A percentile compares a stretch with the other conserved stretches of the same genome.
Evolutionary conservation across 2,329 filamentous ascomycete genomes (phyloP).

Genomic region (Colletotrichum sp.): DNA sequence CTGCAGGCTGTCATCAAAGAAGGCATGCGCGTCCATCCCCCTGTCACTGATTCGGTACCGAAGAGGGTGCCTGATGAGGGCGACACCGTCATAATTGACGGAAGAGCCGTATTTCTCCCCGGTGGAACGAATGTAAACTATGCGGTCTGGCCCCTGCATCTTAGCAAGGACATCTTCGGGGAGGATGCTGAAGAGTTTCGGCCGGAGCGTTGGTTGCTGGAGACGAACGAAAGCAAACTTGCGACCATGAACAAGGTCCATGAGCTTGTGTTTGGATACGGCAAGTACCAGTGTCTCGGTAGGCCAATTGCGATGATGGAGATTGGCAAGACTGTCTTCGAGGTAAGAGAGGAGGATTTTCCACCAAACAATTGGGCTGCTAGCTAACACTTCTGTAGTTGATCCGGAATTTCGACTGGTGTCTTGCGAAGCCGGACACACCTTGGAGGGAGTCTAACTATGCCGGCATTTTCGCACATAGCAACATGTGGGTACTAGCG

Average conservation of each 20-base stretch:
- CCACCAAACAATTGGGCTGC: fast-evolving
- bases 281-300: conserved; percentile 50
- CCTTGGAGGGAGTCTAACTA: conserved; percentile 20
- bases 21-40: conserved; percentile 60
- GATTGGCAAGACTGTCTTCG: conserved; percentile 51
- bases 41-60: conserved; percentile 39
- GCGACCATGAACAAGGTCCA: conserved; percentile 39
- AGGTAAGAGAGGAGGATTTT: conserved; percentile 40
- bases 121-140: conserved; percentile 25
- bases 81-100: conserved; percentile 26
- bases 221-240: conserved; percentile 31
- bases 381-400: neutral
- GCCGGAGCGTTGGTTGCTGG: conserved; percentile 64
- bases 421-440: conserved; percentile 15
- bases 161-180: conserved; percentile 60
- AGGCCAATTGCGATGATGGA: conserved; percentile 53
- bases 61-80: conserved; percentile 40
- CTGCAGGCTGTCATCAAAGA: conserved; percentile 64
- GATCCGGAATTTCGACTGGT: conserved; percentile 23
- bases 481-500: conserved; percentile 20
- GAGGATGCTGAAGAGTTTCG: conserved; percentile 58
- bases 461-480: conserved; percentile 10
- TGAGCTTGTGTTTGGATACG: conserved; percentile 51
- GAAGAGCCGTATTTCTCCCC: conserved; percentile 31
- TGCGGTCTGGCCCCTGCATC: conserved; percentile 46